A percentile compares a stretch with the other conserved stretches of the same genome.
Evolutionary conservation across 2,329 filamentous ascomycete genomes (phyloP).

Genomic region (Drechslerella dactyloides): DNA sequence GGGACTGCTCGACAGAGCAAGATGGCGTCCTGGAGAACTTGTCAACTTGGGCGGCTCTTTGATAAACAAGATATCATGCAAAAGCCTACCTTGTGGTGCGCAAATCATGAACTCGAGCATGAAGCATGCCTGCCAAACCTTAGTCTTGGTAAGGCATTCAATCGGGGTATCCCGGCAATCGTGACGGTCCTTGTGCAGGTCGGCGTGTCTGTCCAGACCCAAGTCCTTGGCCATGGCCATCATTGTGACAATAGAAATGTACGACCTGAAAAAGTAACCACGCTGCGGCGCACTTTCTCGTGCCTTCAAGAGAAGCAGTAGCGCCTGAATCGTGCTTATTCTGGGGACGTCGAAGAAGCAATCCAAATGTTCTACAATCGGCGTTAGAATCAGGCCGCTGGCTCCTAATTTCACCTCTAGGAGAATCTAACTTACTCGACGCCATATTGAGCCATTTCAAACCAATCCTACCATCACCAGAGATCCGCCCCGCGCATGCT

Average conservation of each 20-base stretch:
- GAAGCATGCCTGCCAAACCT: conserved; percentile 89
- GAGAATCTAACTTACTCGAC: conserved; percentile 67
- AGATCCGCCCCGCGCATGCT: conserved; percentile 81
- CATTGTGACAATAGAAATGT: conserved; percentile 92
- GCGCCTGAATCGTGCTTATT: conserved; percentile 87
- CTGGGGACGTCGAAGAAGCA: conserved; percentile 92
- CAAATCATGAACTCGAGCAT: conserved; percentile 90
- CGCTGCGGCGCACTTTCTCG: conserved; percentile 89
- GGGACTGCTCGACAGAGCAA: conserved; percentile 54
- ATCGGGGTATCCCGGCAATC: conserved; percentile 71
- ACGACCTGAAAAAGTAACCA: conserved; percentile 95
- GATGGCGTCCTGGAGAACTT: conserved; percentile 52
- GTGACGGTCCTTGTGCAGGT: conserved; percentile 74
- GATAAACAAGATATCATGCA: neutral
- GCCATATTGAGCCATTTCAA: conserved; percentile 93
- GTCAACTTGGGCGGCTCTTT: conserved; percentile 13
- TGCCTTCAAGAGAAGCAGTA: conserved; percentile 86
- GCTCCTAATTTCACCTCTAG: neutral
- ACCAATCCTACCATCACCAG: conserved; percentile 81
- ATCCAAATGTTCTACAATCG: conserved; percentile 76
- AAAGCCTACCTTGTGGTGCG: conserved; percentile 77
- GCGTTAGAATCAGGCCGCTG: conserved; percentile 23
- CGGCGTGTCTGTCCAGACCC: conserved; percentile 83
- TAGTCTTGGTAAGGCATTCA: conserved; percentile 82
- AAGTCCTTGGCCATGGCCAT: conserved; percentile 93